A percentile compares a stretch with the other conserved stretches of the same genome.
Conservation (phyloP, 805 yeast species). For the Kluyveromyces starmeri region DNA sequence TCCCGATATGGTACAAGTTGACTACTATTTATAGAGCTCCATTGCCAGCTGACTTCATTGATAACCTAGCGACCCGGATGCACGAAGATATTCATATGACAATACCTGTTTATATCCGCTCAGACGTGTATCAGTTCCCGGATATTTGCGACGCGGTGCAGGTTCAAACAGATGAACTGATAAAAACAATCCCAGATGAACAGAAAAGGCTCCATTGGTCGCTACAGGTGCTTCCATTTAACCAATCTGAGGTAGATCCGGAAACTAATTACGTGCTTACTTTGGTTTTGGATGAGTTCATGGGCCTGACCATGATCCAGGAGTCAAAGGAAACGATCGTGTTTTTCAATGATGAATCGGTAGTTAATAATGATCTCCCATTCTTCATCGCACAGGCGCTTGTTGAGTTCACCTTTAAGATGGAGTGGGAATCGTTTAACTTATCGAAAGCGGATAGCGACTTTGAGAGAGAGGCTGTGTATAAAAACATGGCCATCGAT, state of each 20-base stretch:
- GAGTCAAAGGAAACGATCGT: conserved; percentile 31
- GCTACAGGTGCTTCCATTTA: conserved; percentile 20
- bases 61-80: conserved; percentile 30
- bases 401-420: conserved; percentile 36
- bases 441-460: conserved; percentile 7
- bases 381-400: conserved; percentile 48
- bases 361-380: conserved; percentile 54
- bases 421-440: conserved; percentile 31
- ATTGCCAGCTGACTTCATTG: conserved; percentile 31
- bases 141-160: conserved; percentile 54
- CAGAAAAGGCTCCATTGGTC: conserved; percentile 30
- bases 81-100: conserved; percentile 35
- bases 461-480: no score
- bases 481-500: conserved; percentile 24
- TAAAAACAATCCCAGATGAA: conserved; percentile 20
- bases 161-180: conserved; percentile 36
- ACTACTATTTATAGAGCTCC: conserved; percentile 36
- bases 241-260: conserved; percentile 12
- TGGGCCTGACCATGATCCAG: conserved; percentile 38
- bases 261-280: conserved; percentile 21
- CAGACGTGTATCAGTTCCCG: conserved; percentile 47
- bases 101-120: conserved; percentile 36
- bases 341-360: conserved; percentile 29
- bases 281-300: conserved; percentile 33
- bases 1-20: conserved; percentile 35